These are phyloP conservation scores for Fraxinus latifolia DNA, from an alignment of 305 asterid genomes.

Conservation along the genomic window DNA sequence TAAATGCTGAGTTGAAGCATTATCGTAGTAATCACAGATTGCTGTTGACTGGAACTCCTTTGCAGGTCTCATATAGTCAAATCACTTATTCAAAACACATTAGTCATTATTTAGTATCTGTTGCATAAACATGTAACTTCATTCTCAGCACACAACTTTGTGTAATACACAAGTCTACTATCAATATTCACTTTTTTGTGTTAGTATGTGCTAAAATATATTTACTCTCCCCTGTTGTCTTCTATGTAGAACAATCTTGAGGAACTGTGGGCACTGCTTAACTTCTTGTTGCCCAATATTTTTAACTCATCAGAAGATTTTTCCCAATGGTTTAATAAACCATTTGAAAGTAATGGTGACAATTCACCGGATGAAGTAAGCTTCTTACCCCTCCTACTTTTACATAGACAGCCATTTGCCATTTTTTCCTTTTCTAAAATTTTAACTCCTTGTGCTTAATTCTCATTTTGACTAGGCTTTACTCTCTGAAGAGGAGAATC, in stretches of 20 bases:
- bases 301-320: constrained; percentile 98
- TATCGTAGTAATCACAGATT: constrained; percentile 92
- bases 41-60: constrained; percentile 96
- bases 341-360: constrained; percentile 93
- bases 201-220: constrained; percentile 16
- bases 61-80: constrained; percentile 56
- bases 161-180: neutral
- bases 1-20: constrained; percentile 94
- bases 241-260: constrained; percentile 88
- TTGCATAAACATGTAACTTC: constrained; percentile 8
- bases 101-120: constrained; percentile 16
- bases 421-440: constrained; percentile 14
- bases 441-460: constrained; percentile 14
- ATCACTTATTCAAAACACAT: constrained; percentile 10
- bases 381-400: constrained; percentile 1
- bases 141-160: constrained; percentile 1
- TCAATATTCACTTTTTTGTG: constrained; percentile 13
- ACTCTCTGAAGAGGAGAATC: constrained; percentile 98
- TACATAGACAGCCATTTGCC: constrained; percentile 7
- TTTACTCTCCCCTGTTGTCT: neutral
- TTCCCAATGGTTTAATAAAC: constrained; percentile 99
- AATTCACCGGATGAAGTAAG: constrained; percentile 82
- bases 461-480: constrained; percentile 59
- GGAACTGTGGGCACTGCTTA: constrained; percentile 99
- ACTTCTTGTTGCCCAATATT: constrained; percentile 94